A percentile compares a stretch with the other conserved stretches of the same genome.
Evolutionary conservation across 176 grass and related monocot genomes (phyloP).

Genomic region (Microstegium vimineum): DNA sequence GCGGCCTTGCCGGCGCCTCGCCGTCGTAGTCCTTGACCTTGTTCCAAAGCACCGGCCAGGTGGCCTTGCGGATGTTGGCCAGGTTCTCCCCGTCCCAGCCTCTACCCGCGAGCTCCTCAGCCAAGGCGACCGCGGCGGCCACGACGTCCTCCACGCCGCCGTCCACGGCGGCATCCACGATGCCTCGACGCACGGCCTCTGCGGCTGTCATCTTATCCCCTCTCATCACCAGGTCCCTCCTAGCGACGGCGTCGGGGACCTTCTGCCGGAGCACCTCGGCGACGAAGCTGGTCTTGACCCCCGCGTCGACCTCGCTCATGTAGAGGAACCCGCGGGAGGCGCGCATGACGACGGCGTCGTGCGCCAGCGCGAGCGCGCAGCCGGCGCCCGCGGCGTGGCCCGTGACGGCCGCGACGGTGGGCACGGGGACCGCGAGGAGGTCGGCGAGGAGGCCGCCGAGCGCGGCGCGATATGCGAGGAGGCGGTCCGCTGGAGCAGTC

Average conservation of each 20-base stretch:
- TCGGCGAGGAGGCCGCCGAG: neutral
- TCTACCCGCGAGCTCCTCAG: conserved; percentile 37
- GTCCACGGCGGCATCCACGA: conserved; percentile 44
- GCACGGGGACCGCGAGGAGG: conserved; percentile 64
- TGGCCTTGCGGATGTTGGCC: neutral
- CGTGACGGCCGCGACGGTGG: conserved; percentile 62
- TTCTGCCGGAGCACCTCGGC: conserved; percentile 55
- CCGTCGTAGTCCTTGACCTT: conserved; percentile 18
- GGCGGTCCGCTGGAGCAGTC: neutral
- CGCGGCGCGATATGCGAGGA: neutral
- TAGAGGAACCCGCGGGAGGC: conserved; percentile 68
- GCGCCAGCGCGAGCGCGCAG: conserved; percentile 37
- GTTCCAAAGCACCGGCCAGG: neutral
- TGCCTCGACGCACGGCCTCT: conserved; percentile 47
- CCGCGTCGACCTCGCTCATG: conserved; percentile 78
- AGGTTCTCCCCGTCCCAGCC: conserved; percentile 36
- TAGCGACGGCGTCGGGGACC: conserved; percentile 43
- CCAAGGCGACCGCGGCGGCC: conserved; percentile 32
- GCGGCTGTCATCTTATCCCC: conserved; percentile 46
- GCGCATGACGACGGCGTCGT: conserved; percentile 71
- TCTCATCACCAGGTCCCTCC: conserved; percentile 49
- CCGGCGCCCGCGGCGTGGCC: conserved; percentile 46
- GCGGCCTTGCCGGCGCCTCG: neutral
- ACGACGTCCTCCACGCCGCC: conserved; percentile 34
- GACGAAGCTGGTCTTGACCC: conserved; percentile 48